Conservation (phyloP, 176 grass and related monocot genomes). For the Oropetium thomaeum region DNA sequence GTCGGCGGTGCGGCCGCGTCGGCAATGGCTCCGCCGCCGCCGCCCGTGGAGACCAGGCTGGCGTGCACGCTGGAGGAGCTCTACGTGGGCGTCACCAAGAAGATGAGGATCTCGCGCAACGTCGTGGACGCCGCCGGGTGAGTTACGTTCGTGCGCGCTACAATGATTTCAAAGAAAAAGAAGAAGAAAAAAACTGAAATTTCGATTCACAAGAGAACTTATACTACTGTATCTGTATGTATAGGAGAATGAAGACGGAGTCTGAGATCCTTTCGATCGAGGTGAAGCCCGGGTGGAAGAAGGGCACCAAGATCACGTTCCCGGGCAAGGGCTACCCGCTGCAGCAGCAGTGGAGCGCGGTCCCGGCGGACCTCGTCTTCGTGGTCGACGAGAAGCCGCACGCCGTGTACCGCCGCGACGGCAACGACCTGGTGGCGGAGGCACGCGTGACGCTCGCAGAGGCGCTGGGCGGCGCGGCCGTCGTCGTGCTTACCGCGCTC, state of each 20-base stretch:
- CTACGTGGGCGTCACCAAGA: slow-evolving; percentile 69
- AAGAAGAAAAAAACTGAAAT: no score
- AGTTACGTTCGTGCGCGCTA: no score
- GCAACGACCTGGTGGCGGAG: slow-evolving; percentile 52
- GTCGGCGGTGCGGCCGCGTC: not conserved
- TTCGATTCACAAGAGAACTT: no score
- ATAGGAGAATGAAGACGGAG: slow-evolving; percentile 54
- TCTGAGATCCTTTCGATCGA: slow-evolving; percentile 64
- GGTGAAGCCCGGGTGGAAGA: slow-evolving; percentile 89
- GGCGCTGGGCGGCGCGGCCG: slow-evolving; percentile 47
- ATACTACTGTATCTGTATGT: no score
- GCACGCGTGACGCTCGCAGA: slow-evolving; percentile 44
- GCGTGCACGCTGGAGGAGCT: slow-evolving; percentile 85
- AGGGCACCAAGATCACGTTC: slow-evolving; percentile 80
- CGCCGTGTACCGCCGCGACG: slow-evolving; percentile 55
- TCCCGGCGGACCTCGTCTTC: slow-evolving; percentile 55
- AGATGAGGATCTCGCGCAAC: slow-evolving; percentile 74
- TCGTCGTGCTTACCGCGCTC: slow-evolving; percentile 47
- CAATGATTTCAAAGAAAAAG: no score
- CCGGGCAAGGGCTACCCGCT: slow-evolving; percentile 57
- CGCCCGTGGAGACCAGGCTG: slow-evolving; percentile 62
- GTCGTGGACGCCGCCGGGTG: slow-evolving; percentile 53
- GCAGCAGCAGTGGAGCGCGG: slow-evolving; percentile 38
- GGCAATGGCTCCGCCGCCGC: not conserved
- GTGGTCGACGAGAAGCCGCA: slow-evolving; percentile 77